Conservation (phyloP, 1,284 basidiomycete species). For the Cryptococcus hybrid region DNA sequence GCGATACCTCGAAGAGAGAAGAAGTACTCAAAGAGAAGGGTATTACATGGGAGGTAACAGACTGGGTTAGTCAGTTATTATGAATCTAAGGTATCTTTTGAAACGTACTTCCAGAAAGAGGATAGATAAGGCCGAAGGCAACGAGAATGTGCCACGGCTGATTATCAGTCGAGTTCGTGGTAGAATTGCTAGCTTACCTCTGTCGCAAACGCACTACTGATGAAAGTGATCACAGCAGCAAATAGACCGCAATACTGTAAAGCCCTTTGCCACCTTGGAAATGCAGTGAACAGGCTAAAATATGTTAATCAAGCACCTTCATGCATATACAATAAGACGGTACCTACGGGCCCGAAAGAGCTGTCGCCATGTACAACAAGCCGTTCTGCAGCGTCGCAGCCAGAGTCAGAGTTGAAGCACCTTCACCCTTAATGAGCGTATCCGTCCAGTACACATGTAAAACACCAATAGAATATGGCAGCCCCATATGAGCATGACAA, state of each 20-base stretch:
- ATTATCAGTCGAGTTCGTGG: neutral
- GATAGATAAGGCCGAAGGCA: constrained; percentile 45
- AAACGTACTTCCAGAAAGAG: constrained; percentile 23
- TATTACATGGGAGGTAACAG: constrained; percentile 45
- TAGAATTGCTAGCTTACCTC: constrained; percentile 8
- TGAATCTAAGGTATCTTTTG: too few relatives aligned
- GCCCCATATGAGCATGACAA: constrained; percentile 44
- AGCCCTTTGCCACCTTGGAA: constrained; percentile 26
- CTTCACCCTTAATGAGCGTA: constrained; percentile 35
- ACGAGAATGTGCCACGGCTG: constrained; percentile 46
- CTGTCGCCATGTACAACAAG: constrained; percentile 41
- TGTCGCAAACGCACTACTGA: constrained; percentile 41
- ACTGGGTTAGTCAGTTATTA: constrained; percentile 11
- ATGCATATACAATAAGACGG: neutral
- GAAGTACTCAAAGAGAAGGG: constrained; percentile 49
- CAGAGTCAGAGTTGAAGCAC: constrained; percentile 37
- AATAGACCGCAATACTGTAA: constrained; percentile 34
- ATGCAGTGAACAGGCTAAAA: constrained; percentile 30
- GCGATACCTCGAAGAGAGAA: constrained; percentile 42
- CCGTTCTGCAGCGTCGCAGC: constrained; percentile 47
- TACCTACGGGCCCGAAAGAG: constrained; percentile 41
- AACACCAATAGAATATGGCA: constrained; percentile 45
- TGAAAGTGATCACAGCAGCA: constrained; percentile 24
- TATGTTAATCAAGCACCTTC: neutral
- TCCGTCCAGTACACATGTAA: constrained; percentile 46